Conservation (phyloP, 352 stramenopile genomes). For the Globisporangium ultimum region DNA sequence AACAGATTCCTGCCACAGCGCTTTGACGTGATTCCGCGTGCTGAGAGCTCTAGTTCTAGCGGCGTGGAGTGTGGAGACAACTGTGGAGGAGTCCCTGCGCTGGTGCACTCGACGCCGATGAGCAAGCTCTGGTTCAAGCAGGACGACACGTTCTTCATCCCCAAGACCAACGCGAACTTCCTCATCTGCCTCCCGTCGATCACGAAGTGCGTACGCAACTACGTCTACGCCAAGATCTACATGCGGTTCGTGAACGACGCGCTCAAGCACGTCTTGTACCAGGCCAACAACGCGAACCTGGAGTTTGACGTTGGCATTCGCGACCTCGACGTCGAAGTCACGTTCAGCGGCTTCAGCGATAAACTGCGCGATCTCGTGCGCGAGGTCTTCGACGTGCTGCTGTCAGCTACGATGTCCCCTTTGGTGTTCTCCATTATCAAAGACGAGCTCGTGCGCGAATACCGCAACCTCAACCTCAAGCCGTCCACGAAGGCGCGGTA, state of each 20-base stretch:
- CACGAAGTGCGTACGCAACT: conserved; percentile 35
- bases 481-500: conserved; percentile 64
- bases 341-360: conserved; percentile 72
- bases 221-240: conserved; percentile 64
- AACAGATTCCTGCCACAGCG: conserved; percentile 75
- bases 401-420: conserved; percentile 26
- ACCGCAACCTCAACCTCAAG: conserved; percentile 67
- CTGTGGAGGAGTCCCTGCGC: conserved; percentile 18
- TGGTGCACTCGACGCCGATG: conserved; percentile 28
- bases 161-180: conserved; percentile 67
- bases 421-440: conserved; percentile 43
- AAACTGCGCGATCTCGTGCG: conserved; percentile 51
- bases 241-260: conserved; percentile 60
- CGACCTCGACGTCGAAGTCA: conserved; percentile 64
- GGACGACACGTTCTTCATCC: conserved; percentile 57
- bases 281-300: conserved; percentile 58
- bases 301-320: conserved; percentile 51
- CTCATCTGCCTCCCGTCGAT: conserved; percentile 52
- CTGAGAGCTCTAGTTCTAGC: neutral
- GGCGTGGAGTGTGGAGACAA: neutral
- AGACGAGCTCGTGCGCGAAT: conserved; percentile 60
- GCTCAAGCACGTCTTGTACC: conserved; percentile 63
- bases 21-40: conserved; percentile 42
- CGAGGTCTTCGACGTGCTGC: conserved; percentile 40
- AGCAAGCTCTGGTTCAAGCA: conserved; percentile 80